A percentile compares a stretch with the other conserved stretches of the same genome.
These are phyloP conservation scores for Beauveria scarabaeidicola DNA, from an alignment of 2,329 filamentous ascomycete genomes.

Conservation along the genomic window DNA sequence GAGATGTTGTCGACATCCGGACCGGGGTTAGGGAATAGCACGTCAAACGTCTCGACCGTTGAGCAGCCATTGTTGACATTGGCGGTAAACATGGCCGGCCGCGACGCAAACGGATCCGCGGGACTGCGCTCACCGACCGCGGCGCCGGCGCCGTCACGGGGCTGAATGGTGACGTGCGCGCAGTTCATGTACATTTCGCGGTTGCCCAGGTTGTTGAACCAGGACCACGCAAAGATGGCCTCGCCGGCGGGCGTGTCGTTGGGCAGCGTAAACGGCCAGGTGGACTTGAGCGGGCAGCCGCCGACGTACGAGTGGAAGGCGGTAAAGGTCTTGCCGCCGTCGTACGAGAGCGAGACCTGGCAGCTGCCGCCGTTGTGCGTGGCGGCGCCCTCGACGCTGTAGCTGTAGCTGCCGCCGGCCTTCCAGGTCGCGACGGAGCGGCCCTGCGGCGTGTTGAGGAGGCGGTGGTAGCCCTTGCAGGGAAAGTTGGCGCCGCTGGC, in stretches of 20 bases:
- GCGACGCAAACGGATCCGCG: slow-evolving; percentile 6
- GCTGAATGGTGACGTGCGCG: slow-evolving; percentile 42
- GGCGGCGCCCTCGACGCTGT: slow-evolving; percentile 51
- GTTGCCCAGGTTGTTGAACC: slow-evolving; percentile 66
- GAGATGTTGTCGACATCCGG: slow-evolving; percentile 26
- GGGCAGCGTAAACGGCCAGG: slow-evolving; percentile 58
- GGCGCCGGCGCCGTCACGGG: neutral
- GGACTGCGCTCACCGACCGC: neutral
- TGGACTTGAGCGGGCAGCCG: slow-evolving; percentile 35
- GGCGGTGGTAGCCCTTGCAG: slow-evolving; percentile 55
- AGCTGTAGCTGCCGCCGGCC: slow-evolving; percentile 49
- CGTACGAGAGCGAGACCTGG: slow-evolving; percentile 63
- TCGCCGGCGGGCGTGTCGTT: slow-evolving; percentile 40
- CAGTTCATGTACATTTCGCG: slow-evolving; percentile 76
- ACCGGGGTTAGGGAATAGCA: slow-evolving; percentile 54
- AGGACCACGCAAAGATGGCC: slow-evolving; percentile 58
- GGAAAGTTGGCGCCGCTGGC: slow-evolving; percentile 58
- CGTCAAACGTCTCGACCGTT: slow-evolving; percentile 43
- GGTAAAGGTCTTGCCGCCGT: slow-evolving; percentile 56
- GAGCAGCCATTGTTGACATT: slow-evolving; percentile 50
- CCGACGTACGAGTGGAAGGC: slow-evolving; percentile 48
- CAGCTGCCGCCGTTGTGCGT: slow-evolving; percentile 60
- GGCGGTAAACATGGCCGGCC: slow-evolving; percentile 55
- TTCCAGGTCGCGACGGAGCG: slow-evolving; percentile 48
- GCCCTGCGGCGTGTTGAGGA: slow-evolving; percentile 35